Evolutionary conservation across 192 early-diverging fungal species (phyloP).

Genomic region (Entomortierella lignicola): DNA sequence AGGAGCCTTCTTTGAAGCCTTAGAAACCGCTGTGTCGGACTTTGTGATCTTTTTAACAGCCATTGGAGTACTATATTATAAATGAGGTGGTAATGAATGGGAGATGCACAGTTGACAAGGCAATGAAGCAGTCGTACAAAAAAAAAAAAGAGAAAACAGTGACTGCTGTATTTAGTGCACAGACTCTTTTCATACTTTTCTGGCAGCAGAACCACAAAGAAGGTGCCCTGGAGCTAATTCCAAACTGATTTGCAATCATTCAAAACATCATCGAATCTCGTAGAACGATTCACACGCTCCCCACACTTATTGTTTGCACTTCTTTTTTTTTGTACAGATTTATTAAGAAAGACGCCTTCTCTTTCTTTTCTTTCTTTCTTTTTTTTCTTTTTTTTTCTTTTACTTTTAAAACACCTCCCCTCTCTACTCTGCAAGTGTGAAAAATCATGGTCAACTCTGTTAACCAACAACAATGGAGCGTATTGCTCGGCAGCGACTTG

Average conservation of each 20-base stretch:
- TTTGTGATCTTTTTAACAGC: slow-evolving; percentile 31
- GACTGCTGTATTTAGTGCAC: slow-evolving; percentile 7
- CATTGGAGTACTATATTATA: slow-evolving; percentile 4
- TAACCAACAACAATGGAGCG: slow-evolving; percentile 47
- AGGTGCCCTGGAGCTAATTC: neutral
- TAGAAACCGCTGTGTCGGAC: neutral
- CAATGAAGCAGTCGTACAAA: neutral
- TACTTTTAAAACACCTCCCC: neutral
- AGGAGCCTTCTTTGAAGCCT: slow-evolving; percentile 9
- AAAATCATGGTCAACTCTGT: neutral
- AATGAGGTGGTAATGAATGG: neutral
- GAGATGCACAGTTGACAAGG: neutral
- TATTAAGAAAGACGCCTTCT: neutral
- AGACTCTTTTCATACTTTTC: neutral
- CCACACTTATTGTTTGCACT: too few species aligned
- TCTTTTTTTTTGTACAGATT: neutral
- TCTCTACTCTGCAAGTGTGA: neutral
- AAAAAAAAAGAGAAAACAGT: slow-evolving; percentile 13
- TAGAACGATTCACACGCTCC: neutral
- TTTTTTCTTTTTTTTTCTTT: slow-evolving; percentile 1
- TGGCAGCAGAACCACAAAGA: slow-evolving; percentile 10
- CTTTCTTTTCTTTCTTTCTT: neutral
- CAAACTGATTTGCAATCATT: slow-evolving; percentile 1
- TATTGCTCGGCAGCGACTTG: slow-evolving; percentile 39
- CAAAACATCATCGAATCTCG: neutral